Base-by-base conservation (phyloP, 108 stramenopile genomes). In the Stephanodiscus triporus region DNA sequence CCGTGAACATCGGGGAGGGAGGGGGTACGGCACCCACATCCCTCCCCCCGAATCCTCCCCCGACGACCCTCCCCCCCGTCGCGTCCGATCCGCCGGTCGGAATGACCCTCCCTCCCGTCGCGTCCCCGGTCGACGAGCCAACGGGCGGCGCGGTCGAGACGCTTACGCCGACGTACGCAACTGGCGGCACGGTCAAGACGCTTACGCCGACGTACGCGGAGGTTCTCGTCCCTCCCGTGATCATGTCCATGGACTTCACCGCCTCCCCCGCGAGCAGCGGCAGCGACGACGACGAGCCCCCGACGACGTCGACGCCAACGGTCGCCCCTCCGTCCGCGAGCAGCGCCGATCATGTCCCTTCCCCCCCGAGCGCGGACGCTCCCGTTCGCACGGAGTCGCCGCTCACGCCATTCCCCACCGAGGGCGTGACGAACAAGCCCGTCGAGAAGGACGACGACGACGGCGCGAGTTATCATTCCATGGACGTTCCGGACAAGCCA, bases 1-100 rank as follows among this genome's bases (percentile, higher is more conserved):
- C 36, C 37, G 30, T 61, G 4, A 22, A 23, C 20, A 42, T 61
- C 40, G 37, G 37, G 59, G 59, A 60, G 56, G 56, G 30, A 13
- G 9, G 16, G 5, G 27, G 29, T 0, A 30, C 16, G 9, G 5
- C 5, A 5, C 48, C 48, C 19, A 45, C 43, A 45, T 45, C 43
- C 8, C 13, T 45, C 13, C n/a, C 19, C n/a, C 2, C 6, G 16
- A 3, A 2, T 2, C 5, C 5, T 7, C 2, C 5, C 48, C 48
- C 48, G 48, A 49, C 48, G 16, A 16, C 48, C 6, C 6, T 49
- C 5, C 48, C 48, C 5, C 16, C 48, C 6, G 48, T 49, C 5
- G 2, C 48, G 19, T 2, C 2, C 48, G 48, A 16, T 49, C 48
- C 16, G 2, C 48, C 48, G 5, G 48, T n/a, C 48, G 32, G 32